These are phyloP conservation scores for Phytophthora fragariaefolia DNA, from an alignment of 352 stramenopile species.

Conservation along the genomic window DNA sequence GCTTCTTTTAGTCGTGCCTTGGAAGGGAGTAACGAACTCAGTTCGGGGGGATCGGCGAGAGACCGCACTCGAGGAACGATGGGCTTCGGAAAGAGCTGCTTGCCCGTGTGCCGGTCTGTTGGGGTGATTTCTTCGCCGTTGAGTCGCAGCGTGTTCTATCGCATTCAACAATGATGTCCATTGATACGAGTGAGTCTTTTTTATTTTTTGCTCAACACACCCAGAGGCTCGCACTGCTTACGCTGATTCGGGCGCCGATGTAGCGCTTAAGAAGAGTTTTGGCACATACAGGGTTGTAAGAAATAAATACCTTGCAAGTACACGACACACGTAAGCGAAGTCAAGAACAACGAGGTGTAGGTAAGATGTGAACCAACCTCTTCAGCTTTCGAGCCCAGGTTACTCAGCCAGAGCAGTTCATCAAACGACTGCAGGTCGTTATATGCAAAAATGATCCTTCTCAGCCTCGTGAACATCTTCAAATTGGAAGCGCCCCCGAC, in stretches of 20 bases:
- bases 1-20: conserved; percentile 34
- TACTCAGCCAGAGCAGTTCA: conserved; percentile 64
- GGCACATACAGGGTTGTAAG: conserved; percentile 61
- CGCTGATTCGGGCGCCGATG: conserved; percentile 54
- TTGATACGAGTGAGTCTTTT: no score
- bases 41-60: conserved; percentile 20
- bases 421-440: conserved; percentile 75
- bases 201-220: no score
- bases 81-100: conserved; percentile 63
- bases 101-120: conserved; percentile 51
- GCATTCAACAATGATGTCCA: neutral
- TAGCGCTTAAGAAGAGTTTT: conserved; percentile 64
- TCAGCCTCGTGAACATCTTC: conserved; percentile 65
- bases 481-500: conserved; percentile 50
- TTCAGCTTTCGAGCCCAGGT: conserved; percentile 63
- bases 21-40: conserved; percentile 5
- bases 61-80: conserved; percentile 6
- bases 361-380: conserved; percentile 46
- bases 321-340: neutral
- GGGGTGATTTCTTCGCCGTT: conserved; percentile 71
- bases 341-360: neutral
- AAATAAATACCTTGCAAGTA: conserved; percentile 64
- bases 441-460: conserved; percentile 64
- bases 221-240: conserved; percentile 36
- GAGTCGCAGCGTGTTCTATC: conserved; percentile 61